These are phyloP conservation scores for Jaltomata sinuosa DNA, from an alignment of 257 asterid species.

Conservation along the genomic window DNA sequence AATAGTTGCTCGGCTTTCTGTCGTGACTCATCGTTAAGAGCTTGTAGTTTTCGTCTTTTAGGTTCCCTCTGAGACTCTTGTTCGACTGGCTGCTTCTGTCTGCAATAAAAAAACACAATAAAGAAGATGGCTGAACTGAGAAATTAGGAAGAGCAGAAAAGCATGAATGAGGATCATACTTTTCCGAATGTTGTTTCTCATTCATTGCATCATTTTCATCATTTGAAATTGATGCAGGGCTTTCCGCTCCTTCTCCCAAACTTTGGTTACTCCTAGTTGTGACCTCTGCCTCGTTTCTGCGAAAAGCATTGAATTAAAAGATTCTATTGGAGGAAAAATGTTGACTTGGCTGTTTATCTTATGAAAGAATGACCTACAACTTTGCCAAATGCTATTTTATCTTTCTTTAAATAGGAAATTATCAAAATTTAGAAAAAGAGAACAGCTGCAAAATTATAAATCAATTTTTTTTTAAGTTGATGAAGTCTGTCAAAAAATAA, in stretches of 20 bases:
- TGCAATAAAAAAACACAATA: constrained; percentile 21
- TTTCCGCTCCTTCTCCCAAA: constrained; percentile 24
- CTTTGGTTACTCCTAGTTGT: constrained; percentile 20
- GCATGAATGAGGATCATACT: constrained; percentile 24
- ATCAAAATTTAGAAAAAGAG: background rate
- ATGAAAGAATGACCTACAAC: background rate
- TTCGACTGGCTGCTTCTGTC: constrained; percentile 30
- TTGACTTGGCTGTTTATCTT: background rate
- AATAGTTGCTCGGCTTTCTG: constrained; percentile 49
- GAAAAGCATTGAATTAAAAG: background rate
- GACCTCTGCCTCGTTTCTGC: background rate
- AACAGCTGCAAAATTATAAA: background rate
- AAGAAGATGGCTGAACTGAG: constrained; percentile 7
- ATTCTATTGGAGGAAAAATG: background rate
- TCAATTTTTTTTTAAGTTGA: background rate
- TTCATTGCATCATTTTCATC: constrained; percentile 4
- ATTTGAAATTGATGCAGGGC: constrained; percentile 14
- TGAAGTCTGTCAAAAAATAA: background rate
- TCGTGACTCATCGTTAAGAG: constrained; percentile 36
- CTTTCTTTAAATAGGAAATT: background rate
- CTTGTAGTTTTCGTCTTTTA: constrained; percentile 26
- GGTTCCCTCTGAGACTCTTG: constrained; percentile 25
- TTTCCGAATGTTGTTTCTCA: constrained; percentile 22
- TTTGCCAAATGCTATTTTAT: background rate
- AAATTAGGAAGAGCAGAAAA: background rate